Base-by-base conservation (phyloP, 2,329 filamentous ascomycete genomes). In the Macrophomina pseudophaseolina region DNA sequence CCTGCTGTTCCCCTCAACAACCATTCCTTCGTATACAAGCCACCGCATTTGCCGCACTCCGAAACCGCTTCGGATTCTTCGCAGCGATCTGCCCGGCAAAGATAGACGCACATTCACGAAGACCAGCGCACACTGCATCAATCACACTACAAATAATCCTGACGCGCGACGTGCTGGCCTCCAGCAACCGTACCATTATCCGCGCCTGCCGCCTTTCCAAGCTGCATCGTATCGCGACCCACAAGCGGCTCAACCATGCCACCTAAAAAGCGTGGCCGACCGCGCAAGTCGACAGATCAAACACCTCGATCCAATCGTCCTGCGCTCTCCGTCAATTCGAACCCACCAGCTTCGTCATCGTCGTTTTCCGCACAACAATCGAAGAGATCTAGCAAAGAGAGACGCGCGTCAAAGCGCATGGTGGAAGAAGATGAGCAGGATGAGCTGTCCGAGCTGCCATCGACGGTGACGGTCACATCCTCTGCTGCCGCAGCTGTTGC, bases 311-410 rank as follows among this genome's bases (percentile, higher is more conserved):
- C 52, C 14, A 33, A 33, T 30, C 52, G 52, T 18, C 28, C 52
- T 33, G 52, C n/a, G 14, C 52, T 54, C 2, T 54, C 52, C 52
- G 52, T 23, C 52, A 54, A 40, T n/a, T 54, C 52, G n/a, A 54
- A 54, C 52, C 52, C 52, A 12, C 52, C 52, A 3, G 52, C 52
- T 8, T n/a, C 52, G 28, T 30, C n/a, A 9, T 49, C 46, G 8
- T 54, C 52, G 32, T 23, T 23, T 3, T 40, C 52, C 11, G 28
- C 49, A 33, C 49, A 52, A 40, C 52, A 30, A 5, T 14, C 28
- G n/a, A 33, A 14, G 14, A 23, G 12, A 18, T 3, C 7, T 6
- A 32, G 58, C 30, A 40, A 46, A 14, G 12, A 23, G 23, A 23
- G 28, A n/a, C 40, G 8, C 18, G 9, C 1, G 8, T 11, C 23